Conservation (phyloP, 2,329 filamentous ascomycete genomes). For the Aureobasidium sp. region DNA sequence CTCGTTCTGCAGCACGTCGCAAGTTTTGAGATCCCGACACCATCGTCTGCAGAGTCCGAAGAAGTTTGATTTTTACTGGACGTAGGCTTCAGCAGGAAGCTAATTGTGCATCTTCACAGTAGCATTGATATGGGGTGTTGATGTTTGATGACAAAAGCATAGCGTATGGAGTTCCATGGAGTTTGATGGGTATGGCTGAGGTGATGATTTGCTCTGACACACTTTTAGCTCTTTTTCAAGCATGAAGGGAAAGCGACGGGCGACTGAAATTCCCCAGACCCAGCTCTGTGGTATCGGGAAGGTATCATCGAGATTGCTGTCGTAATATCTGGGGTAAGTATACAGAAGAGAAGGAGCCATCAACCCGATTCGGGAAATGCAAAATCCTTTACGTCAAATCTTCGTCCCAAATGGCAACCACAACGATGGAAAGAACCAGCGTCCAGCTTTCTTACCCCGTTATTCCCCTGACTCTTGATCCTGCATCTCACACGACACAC, state of each 20-base stretch:
- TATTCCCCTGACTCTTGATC: not conserved
- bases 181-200: not conserved
- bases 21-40: not conserved
- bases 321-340: not conserved
- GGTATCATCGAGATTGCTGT: not conserved
- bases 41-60: not conserved
- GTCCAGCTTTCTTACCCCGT: not conserved
- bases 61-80: not conserved
- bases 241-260: not conserved
- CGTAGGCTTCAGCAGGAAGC: too few relatives aligned
- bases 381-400: not conserved
- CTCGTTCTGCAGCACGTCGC: conserved; percentile 13
- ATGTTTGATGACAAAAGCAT: not conserved
- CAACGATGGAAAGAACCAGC: not conserved
- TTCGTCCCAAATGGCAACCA: not conserved
- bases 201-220: not conserved
- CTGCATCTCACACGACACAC: not conserved
- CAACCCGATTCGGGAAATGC: not conserved
- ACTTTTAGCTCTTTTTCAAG: not conserved
- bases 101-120: not conserved
- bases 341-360: conserved; percentile 1
- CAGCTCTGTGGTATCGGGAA: not conserved
- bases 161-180: not conserved
- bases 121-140: not conserved
- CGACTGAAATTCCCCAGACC: not conserved